These are phyloP conservation scores for Didymella glomerata DNA, from an alignment of 2,329 filamentous ascomycete genomes.

Conservation along the genomic window DNA sequence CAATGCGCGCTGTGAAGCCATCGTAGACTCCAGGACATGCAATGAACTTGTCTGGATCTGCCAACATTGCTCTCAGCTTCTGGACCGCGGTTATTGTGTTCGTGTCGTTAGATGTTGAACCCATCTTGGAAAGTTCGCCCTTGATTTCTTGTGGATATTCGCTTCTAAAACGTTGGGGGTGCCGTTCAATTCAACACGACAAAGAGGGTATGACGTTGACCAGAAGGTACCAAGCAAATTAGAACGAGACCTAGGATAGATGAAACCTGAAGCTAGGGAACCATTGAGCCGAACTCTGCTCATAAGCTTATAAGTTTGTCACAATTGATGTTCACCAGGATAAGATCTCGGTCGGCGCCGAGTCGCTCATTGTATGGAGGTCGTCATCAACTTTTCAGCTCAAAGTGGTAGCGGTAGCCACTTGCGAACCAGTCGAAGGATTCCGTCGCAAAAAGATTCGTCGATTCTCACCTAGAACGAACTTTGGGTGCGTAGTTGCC, in stretches of 20 bases:
- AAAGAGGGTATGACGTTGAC: conserved; percentile 1
- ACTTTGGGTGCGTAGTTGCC: conserved; percentile 9
- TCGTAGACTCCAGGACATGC: conserved; percentile 74
- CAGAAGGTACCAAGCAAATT: not conserved
- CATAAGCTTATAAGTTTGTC: conserved; percentile 6
- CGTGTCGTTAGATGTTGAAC: conserved; percentile 18
- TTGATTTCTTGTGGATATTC: not conserved
- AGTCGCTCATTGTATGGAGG: not conserved
- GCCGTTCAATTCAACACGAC: conserved; percentile 10
- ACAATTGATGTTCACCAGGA: conserved; percentile 12
- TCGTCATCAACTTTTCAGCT: not conserved
- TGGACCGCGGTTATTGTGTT: conserved; percentile 38
- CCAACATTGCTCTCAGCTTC: conserved; percentile 44
- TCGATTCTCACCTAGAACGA: conserved; percentile 14
- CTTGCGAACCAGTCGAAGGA: conserved; percentile 1
- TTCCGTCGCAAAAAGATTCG: conserved; percentile 3
- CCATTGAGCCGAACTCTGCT: conserved; percentile 5
- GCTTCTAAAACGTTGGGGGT: conserved; percentile 6
- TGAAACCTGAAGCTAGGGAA: conserved; percentile 3
- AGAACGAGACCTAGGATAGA: not conserved
- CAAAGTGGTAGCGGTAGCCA: not conserved
- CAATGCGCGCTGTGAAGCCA: conserved; percentile 71
- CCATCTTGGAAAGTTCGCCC: conserved; percentile 14
- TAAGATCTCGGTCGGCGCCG: conserved; percentile 3
- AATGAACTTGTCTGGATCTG: conserved; percentile 51